phyloP scores from a whole-genome alignment of 352 stramenopile genomes.

The Phytophthora pluvialis region DNA sequence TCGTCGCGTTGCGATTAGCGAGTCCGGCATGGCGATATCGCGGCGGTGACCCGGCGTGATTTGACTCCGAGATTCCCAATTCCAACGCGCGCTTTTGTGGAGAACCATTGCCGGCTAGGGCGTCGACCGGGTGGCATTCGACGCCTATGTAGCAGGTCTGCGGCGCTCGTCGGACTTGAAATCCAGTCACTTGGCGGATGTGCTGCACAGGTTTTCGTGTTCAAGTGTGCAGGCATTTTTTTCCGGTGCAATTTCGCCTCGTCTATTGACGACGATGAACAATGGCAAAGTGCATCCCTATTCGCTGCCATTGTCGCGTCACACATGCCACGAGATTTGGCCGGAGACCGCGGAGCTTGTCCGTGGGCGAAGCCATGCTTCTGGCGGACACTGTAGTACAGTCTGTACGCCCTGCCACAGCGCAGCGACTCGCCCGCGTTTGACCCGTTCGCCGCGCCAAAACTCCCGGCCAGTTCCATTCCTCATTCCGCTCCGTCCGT shows the following conservation, averaged over 20 bases:
- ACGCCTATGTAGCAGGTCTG: not conserved
- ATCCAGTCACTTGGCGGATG: constrained; percentile 20
- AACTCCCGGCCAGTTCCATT: constrained; percentile 23
- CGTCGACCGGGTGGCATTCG: not conserved
- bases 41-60: not conserved
- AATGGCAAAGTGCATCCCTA: constrained; percentile 25
- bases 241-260: constrained; percentile 27
- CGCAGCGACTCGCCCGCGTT: not conserved
- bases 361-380: not conserved
- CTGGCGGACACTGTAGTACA: not conserved
- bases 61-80: not conserved
- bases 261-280: constrained; percentile 23
- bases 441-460: not conserved
- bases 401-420: too few relatives aligned
- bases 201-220: constrained; percentile 30
- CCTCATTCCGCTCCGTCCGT: constrained; percentile 26
- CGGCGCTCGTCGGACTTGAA: constrained; percentile 9
- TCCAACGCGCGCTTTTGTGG: not conserved
- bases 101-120: not conserved
- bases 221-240: constrained; percentile 17
- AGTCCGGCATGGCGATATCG: constrained; percentile 11
- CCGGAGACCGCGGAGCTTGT: constrained; percentile 25
- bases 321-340: constrained; percentile 28
- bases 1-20: constrained; percentile 30
- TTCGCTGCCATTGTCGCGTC: constrained; percentile 19